Evolutionary conservation across 23 red algal species (phyloP), one percentile per base, ranked within the genome.

Genomic region (Cyanidium caldarium): DNA sequence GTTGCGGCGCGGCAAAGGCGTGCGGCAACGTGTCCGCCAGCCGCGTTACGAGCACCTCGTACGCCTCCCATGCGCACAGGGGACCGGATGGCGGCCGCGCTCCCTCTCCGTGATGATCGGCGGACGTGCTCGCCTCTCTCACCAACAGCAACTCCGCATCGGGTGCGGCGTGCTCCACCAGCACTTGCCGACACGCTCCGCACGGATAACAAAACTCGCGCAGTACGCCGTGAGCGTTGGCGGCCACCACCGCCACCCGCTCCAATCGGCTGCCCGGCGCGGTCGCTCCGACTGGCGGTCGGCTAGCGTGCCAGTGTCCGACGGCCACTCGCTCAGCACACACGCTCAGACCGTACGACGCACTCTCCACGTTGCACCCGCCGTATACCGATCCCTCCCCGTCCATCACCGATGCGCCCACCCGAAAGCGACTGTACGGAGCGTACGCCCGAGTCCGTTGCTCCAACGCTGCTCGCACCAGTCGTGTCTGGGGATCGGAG

Each of bases 361-460:
- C 72, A 40, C 84, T 94, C 39, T 94, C 88, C 2, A 94, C 81
- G 77, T 94, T 94, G 46, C 76, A 75, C 30, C 88, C 88, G 13
- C 80, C 65, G 40, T 73, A 76, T 1, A 86, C 66, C 39, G 44
- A 58, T 21, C 79, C 76, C 45, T 86, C 77, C 0, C 34, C 38
- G 0, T 44, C 44, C 28, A 78, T 29, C n/a, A 94, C 29, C 12
- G 82, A 69, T 1, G 88, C 88, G 25, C 88, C 88, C 12, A 94
- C 88, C 26, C 75, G 75, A 68, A 94, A 94, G n/a, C 77, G 77
- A 1, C 73, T 85, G 57, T 94, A 94, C 0, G 81, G 81, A 19
- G 83, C 81, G 42, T 94, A 94, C 15, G 75, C 79, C 20, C 35
- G 66, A 10, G 66, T 37, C 7, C 3, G 30, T 5, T 15, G 13